These are phyloP conservation scores for Aspergillus olivimuriae DNA, from an alignment of 495 filamentous ascomycete species.

Conservation along the genomic window DNA sequence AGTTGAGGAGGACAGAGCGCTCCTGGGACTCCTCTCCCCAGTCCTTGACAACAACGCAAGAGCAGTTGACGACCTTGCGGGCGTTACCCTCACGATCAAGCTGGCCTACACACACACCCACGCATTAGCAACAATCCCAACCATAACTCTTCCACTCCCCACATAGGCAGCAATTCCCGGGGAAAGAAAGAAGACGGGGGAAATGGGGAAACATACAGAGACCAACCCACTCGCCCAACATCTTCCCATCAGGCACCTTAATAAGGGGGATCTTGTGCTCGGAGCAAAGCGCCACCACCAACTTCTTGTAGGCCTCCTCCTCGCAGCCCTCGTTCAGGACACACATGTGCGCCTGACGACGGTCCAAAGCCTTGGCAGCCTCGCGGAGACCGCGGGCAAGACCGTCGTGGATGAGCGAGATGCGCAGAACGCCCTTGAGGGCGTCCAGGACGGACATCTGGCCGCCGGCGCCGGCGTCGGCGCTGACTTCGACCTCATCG, in stretches of 20 bases:
- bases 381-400: constrained; percentile 97
- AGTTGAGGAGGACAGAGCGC: constrained; percentile 95
- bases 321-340: constrained; percentile 98
- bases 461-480: constrained; percentile 73
- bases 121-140: background rate
- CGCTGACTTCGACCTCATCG: constrained; percentile 88
- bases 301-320: constrained; percentile 99
- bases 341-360: constrained; percentile 98
- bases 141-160: background rate
- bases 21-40: constrained; percentile 99
- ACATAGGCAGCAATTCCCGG: background rate
- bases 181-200: constrained; percentile 6
- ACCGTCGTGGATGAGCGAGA: constrained; percentile 98
- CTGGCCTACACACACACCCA: constrained; percentile 55
- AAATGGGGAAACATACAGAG: constrained; percentile 67
- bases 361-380: constrained; percentile 94
- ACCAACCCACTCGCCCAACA: constrained; percentile 98
- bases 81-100: constrained; percentile 98
- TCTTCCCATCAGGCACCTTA: constrained; percentile 99
- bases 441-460: constrained; percentile 98
- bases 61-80: constrained; percentile 99
- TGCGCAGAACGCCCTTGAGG: constrained; percentile 93
- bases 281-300: constrained; percentile 92
- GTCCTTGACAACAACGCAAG: constrained; percentile 96
- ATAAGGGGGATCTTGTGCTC: constrained; percentile 99